Evolutionary conservation across 2,329 filamentous ascomycete species (phyloP).

Genomic region (Cladosporium colombiae): DNA sequence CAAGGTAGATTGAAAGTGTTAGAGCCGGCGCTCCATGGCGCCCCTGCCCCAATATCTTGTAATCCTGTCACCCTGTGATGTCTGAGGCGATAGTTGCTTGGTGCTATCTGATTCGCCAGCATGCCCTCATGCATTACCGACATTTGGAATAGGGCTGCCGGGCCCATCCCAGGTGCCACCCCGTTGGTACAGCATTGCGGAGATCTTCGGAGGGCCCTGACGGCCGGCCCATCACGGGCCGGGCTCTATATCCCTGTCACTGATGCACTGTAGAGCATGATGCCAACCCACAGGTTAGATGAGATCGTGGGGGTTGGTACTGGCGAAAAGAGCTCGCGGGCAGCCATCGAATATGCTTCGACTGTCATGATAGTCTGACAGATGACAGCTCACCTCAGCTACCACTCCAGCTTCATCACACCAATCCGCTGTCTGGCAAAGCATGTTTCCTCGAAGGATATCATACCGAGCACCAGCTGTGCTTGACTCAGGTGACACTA

Average conservation of each 20-base stretch:
- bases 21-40: conserved; percentile 8
- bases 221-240: not conserved
- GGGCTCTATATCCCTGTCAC: not conserved
- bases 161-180: conserved; percentile 8
- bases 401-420: not conserved
- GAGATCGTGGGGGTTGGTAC: conserved; percentile 3
- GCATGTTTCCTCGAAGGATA: not conserved
- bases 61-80: not conserved
- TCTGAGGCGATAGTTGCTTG: not conserved
- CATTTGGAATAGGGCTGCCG: conserved; percentile 14
- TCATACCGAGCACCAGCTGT: not conserved
- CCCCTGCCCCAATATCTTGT: not conserved
- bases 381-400: not conserved
- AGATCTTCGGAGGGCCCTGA: conserved; percentile 6
- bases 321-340: not conserved
- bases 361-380: not conserved
- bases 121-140: not conserved
- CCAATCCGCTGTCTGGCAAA: not conserved
- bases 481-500: conserved; percentile 5
- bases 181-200: conserved; percentile 1
- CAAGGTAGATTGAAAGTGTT: conserved; percentile 6
- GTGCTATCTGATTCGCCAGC: not conserved
- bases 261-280: not conserved
- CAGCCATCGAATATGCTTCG: not conserved
- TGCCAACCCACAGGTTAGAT: not conserved